Percentiles rank a stretch among this genome's conserved stretches.
Evolutionary conservation across 179 eudicot species (phyloP).

Genomic region (Nepenthes alata): DNA sequence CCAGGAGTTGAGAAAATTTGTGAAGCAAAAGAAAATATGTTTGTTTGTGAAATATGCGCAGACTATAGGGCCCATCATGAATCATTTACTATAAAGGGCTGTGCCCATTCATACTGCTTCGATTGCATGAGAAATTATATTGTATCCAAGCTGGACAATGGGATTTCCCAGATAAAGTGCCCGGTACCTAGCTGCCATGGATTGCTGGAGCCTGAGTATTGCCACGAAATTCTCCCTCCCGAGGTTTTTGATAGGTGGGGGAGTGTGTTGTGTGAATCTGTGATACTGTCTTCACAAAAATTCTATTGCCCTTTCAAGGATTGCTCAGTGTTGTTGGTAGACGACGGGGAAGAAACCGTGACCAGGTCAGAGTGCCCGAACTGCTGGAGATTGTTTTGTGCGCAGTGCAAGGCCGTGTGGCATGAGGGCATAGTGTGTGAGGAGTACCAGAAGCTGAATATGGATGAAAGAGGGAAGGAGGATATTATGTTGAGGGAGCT

Average conservation of each 20-base stretch:
- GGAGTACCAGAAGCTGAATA: slow-evolving; percentile 32
- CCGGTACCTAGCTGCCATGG: slow-evolving; percentile 33
- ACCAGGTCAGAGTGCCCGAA: slow-evolving; percentile 35
- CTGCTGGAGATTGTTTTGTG: slow-evolving; percentile 54
- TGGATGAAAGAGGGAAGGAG: slow-evolving; percentile 31
- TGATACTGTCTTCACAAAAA: slow-evolving; percentile 33
- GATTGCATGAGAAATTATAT: slow-evolving; percentile 45
- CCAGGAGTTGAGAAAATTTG: slow-evolving; percentile 2
- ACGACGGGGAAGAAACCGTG: slow-evolving; percentile 26
- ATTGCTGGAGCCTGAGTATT: slow-evolving; percentile 34
- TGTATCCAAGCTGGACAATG: slow-evolving; percentile 39
- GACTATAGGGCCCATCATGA: slow-evolving; percentile 25
- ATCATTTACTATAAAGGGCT: slow-evolving; percentile 24
- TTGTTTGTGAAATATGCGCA: slow-evolving; percentile 48
- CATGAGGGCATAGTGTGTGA: slow-evolving; percentile 40
- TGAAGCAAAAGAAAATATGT: slow-evolving; percentile 7
- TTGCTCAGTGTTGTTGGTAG: slow-evolving; percentile 47
- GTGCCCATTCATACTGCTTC: slow-evolving; percentile 39
- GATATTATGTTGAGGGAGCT: slow-evolving; percentile 41
- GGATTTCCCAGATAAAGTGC: slow-evolving; percentile 26
- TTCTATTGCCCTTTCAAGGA: slow-evolving; percentile 60
- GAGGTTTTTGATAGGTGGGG: slow-evolving; percentile 55
- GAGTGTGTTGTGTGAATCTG: slow-evolving; percentile 32
- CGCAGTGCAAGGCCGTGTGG: slow-evolving; percentile 58
- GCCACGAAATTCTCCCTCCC: slow-evolving; percentile 30